These are phyloP conservation scores for Fusarium cyanostomum DNA, from an alignment of 2,329 filamentous ascomycete genomes.

Conservation along the genomic window DNA sequence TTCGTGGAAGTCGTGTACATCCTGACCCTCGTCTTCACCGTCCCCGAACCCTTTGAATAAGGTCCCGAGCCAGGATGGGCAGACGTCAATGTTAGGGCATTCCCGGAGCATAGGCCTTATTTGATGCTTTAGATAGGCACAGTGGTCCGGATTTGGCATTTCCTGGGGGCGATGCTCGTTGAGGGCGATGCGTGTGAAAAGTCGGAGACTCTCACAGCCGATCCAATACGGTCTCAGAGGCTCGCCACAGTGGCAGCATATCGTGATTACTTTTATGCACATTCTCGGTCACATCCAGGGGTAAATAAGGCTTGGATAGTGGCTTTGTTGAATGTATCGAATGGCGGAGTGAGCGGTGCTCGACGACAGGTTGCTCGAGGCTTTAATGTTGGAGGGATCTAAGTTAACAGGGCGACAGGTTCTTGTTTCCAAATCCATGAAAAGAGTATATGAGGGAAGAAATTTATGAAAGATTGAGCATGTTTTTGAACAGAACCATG, in stretches of 20 bases:
- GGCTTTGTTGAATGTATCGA: too few relatives aligned
- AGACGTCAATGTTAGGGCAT: constrained; percentile 20
- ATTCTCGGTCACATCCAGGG: too few relatives aligned
- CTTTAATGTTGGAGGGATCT: too few relatives aligned
- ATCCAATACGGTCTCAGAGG: constrained; percentile 1
- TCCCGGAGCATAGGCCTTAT: constrained; percentile 10
- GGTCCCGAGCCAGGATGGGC: constrained; percentile 23
- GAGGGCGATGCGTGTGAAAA: neutral
- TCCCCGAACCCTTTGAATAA: neutral
- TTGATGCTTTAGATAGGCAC: neutral
- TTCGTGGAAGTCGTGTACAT: neutral
- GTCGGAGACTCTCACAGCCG: constrained; percentile 3
- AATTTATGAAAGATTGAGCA: too few relatives aligned
- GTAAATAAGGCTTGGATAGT: too few relatives aligned
- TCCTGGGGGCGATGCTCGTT: neutral
- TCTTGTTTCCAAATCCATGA: too few relatives aligned
- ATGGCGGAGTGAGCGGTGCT: too few relatives aligned
- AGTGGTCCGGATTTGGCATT: neutral
- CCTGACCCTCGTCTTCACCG: neutral
- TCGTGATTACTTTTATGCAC: constrained; percentile 9
- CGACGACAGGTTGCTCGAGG: too few relatives aligned
- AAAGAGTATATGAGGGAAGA: too few relatives aligned
- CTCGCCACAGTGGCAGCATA: constrained; percentile 27
- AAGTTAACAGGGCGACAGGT: too few relatives aligned
- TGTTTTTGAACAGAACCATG: too few relatives aligned